Evolutionary conservation across 2,329 filamentous ascomycete species (phyloP).

Genomic region (Pseudogymnoascus sp.): DNA sequence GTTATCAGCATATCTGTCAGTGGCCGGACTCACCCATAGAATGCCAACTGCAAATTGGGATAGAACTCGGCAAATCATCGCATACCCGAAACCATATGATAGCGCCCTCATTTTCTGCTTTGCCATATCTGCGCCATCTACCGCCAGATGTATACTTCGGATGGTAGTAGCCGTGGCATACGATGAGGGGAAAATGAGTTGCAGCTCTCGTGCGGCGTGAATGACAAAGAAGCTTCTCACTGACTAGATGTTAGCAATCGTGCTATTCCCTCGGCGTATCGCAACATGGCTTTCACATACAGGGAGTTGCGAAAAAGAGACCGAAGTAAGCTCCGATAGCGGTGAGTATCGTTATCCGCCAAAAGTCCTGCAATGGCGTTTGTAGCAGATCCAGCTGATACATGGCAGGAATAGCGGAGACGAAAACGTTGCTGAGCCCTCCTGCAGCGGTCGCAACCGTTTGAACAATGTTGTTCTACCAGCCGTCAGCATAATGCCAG

Average conservation of each 20-base stretch:
- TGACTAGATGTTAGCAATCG: slow-evolving; percentile 29
- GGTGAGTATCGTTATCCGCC: slow-evolving; percentile 14
- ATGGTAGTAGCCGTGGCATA: slow-evolving; percentile 40
- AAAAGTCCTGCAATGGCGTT: slow-evolving; percentile 14
- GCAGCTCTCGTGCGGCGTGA: slow-evolving; percentile 27
- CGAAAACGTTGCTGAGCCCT: slow-evolving; percentile 36
- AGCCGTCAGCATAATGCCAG: slow-evolving; percentile 32
- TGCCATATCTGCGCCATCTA: slow-evolving; percentile 34
- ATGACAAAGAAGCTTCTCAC: slow-evolving; percentile 40
- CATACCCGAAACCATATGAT: slow-evolving; percentile 31
- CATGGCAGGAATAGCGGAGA: slow-evolving; percentile 37
- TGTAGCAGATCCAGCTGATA: slow-evolving; percentile 35
- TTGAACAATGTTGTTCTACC: slow-evolving; percentile 41
- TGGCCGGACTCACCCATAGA: slow-evolving; percentile 30
- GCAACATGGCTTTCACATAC: neutral
- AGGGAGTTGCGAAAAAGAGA: slow-evolving; percentile 26
- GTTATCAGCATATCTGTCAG: neutral
- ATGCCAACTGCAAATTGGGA: slow-evolving; percentile 37
- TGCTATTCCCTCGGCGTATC: neutral
- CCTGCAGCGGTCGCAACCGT: slow-evolving; percentile 38
- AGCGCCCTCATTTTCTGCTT: slow-evolving; percentile 36
- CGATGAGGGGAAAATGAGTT: slow-evolving; percentile 36
- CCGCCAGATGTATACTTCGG: slow-evolving; percentile 35
- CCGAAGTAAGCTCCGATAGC: slow-evolving; percentile 29
- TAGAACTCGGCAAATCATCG: slow-evolving; percentile 35